Conservation (phyloP, 257 asterid genomes). For the Rauvolfia tetraphylla region DNA sequence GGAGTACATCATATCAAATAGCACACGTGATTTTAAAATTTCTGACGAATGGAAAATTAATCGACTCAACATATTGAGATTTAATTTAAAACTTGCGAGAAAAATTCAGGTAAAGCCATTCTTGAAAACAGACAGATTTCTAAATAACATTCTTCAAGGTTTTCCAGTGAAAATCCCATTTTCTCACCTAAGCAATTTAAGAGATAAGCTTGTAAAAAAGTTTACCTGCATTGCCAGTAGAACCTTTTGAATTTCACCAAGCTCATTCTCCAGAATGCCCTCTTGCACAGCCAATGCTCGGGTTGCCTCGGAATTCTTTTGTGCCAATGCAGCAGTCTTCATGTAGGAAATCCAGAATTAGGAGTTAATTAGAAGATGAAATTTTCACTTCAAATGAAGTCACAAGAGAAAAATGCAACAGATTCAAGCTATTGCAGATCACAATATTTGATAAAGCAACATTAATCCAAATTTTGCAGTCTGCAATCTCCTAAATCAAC, state of each 20-base stretch:
- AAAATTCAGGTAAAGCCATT: background rate
- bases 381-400: background rate
- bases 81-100: no score
- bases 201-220: background rate
- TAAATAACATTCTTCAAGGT: background rate
- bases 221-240: constrained; percentile 93
- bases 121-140: background rate
- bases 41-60: background rate
- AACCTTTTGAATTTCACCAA: constrained; percentile 74
- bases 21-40: background rate
- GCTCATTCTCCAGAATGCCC: constrained; percentile 70
- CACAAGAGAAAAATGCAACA: constrained; percentile 6
- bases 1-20: background rate
- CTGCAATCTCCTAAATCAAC: background rate
- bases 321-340: constrained; percentile 76
- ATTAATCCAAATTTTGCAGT: constrained; percentile 3
- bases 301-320: constrained; percentile 79
- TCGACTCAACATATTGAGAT: background rate
- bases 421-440: background rate
- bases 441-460: background rate
- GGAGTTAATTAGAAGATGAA: constrained; percentile 1
- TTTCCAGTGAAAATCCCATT: background rate
- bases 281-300: constrained; percentile 75
- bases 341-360: background rate
- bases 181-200: background rate